phyloP scores from a whole-genome alignment of 2,329 filamentous ascomycete species.

The Phaeosphaeria sp. region DNA sequence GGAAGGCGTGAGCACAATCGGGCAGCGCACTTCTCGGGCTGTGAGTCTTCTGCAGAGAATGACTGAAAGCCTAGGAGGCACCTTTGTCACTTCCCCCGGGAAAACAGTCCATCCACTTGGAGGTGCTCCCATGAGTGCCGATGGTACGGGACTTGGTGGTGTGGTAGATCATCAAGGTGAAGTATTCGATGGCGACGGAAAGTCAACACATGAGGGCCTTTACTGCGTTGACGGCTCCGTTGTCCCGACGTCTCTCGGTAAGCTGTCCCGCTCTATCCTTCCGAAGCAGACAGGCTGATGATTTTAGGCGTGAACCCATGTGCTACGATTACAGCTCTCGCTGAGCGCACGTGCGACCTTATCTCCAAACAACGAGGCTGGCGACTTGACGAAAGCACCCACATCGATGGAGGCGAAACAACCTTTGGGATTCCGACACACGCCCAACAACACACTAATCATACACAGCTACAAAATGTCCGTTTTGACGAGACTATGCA shows the following conservation, averaged over 20 bases:
- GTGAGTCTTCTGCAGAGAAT: constrained; percentile 36
- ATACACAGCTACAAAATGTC: neutral
- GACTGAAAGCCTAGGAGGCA: constrained; percentile 7
- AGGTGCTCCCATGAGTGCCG: constrained; percentile 68
- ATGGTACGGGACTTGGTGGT: constrained; percentile 64
- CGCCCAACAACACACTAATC: neutral
- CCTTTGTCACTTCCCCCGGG: constrained; percentile 30
- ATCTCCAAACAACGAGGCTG: constrained; percentile 42
- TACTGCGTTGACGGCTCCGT: constrained; percentile 68
- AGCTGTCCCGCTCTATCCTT: neutral
- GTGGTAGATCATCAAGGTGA: constrained; percentile 69
- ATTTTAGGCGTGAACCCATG: constrained; percentile 65
- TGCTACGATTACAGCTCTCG: constrained; percentile 73
- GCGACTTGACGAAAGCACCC: constrained; percentile 49
- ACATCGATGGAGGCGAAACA: too few relatives aligned
- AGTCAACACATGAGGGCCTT: constrained; percentile 63
- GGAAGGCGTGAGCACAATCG: constrained; percentile 47
- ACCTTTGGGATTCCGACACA: neutral
- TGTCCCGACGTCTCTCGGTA: constrained; percentile 66
- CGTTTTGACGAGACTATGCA: constrained; percentile 70
- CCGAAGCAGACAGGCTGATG: neutral
- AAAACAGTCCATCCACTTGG: constrained; percentile 70
- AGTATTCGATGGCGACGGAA: constrained; percentile 62
- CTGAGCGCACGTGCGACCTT: constrained; percentile 66
- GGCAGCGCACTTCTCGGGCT: neutral